Percentiles rank a stretch among this genome's conserved stretches.
phyloP scores from a whole-genome alignment of 495 filamentous ascomycete species.

The Talaromyces thailandensis region DNA sequence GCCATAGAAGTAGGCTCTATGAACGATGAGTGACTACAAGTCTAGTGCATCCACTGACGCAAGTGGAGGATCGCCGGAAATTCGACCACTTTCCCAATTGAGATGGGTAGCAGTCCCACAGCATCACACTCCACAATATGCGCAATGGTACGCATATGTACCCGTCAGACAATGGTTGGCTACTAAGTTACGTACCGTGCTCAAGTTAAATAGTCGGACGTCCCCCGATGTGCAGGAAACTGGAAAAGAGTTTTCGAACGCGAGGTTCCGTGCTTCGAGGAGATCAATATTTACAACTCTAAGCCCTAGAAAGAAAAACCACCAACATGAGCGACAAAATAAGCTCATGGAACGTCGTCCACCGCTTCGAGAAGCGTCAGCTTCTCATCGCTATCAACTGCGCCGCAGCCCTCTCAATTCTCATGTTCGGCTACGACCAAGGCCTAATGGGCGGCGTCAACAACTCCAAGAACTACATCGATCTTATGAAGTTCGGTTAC shows the following conservation, averaged over 20 bases:
- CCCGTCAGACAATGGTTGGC: background rate
- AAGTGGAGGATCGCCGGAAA: background rate
- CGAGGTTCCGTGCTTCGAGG: background rate
- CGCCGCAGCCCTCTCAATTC: conserved; percentile 50
- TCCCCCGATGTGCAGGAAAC: background rate
- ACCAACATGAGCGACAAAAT: conserved; percentile 37
- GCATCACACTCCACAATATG: too few species aligned
- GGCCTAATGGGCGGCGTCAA: conserved; percentile 75
- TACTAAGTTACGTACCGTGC: background rate
- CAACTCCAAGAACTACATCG: conserved; percentile 53
- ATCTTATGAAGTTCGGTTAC: conserved; percentile 58
- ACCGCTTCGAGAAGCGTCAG: conserved; percentile 50
- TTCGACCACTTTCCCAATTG: background rate
- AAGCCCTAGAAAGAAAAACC: background rate
- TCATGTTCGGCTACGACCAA: conserved; percentile 59
- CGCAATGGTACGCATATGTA: background rate
- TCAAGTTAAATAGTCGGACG: background rate
- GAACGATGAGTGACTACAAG: background rate
- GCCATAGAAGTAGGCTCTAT: background rate
- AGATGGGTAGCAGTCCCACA: background rate
- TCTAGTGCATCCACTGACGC: background rate
- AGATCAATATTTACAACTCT: background rate
- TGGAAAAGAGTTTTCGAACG: background rate
- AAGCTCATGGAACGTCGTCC: conserved; percentile 48
- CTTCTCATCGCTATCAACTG: conserved; percentile 59